Evolutionary conservation across 805 yeast genomes (phyloP).

Genomic region (Diddensiella santjacobensis): DNA sequence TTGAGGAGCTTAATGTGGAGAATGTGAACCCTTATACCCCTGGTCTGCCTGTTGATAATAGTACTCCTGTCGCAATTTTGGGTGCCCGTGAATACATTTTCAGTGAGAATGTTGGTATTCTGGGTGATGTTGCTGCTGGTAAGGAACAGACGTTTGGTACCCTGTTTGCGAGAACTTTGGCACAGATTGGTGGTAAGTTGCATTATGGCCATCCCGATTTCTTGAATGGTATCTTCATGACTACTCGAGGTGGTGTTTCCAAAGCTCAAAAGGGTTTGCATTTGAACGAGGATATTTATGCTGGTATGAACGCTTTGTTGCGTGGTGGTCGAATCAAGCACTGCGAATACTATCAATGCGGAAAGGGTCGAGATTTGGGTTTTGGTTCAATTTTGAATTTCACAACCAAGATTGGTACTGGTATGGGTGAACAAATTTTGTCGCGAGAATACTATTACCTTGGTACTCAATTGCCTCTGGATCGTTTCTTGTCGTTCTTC

Average conservation of each 20-base stretch:
- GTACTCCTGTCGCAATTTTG: slow-evolving; percentile 76
- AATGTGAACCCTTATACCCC: slow-evolving; percentile 55
- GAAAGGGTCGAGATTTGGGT: slow-evolving; percentile 94
- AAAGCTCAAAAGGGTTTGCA: slow-evolving; percentile 94
- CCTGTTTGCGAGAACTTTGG: slow-evolving; percentile 85
- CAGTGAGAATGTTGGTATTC: slow-evolving; percentile 85
- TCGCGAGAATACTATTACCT: slow-evolving; percentile 88
- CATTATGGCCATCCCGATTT: slow-evolving; percentile 98
- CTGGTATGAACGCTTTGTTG: slow-evolving; percentile 85
- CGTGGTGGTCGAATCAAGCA: slow-evolving; percentile 95
- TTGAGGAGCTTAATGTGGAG: slow-evolving; percentile 69
- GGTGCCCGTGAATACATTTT: slow-evolving; percentile 96
- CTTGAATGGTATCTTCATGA: slow-evolving; percentile 84
- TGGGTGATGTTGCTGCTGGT: slow-evolving; percentile 96
- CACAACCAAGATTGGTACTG: slow-evolving; percentile 95
- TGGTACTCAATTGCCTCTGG: slow-evolving; percentile 86
- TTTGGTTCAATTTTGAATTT: slow-evolving; percentile 88
- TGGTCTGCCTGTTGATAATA: slow-evolving; percentile 40
- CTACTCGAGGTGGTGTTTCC: slow-evolving; percentile 92
- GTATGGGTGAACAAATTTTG: slow-evolving; percentile 95
- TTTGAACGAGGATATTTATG: slow-evolving; percentile 90
- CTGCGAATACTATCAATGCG: slow-evolving; percentile 94
- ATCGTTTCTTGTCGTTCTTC: slow-evolving; percentile 85
- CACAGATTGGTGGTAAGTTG: slow-evolving; percentile 89
- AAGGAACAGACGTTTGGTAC: slow-evolving; percentile 98